Base-by-base conservation (phyloP, 1,284 basidiomycete genomes). In the Leccinum subrobustum region DNA sequence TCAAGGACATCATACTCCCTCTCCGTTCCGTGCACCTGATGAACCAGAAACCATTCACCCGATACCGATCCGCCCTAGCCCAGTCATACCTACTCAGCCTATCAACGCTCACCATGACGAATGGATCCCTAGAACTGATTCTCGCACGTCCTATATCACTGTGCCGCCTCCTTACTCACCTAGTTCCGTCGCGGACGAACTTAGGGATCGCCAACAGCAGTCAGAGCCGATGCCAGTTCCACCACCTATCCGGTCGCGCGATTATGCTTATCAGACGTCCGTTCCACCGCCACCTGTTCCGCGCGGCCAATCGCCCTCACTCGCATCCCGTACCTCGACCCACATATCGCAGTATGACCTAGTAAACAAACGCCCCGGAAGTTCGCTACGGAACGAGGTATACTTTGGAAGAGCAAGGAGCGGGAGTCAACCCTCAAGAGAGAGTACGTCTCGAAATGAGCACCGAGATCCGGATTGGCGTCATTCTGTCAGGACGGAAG, bases 111-210 rank as follows among this genome's bases (percentile, higher is more conserved):
- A 64, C 52, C 58, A 74, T 0, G 80, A 81, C 35, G 70, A 70
- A 52, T 80, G 71, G 73, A 80, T 81, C n/a, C 80, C 79, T 0
- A 70, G 65, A 48, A 73, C 74, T 5, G 69, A 75, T 54, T 62
- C 72, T 58, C 61, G 65, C 59, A 67, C 73, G 1, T 64, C 65
- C 1, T 62, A 63, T 31, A 77, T 80, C n/a, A 53, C 23, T 9
- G 37, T 81, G 1, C 79, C 77, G 20, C 73, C 77, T 0, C 78
- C 80, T 2, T 74, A 78, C 0, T 63, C 69, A 8, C 70, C 72
- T 7, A 54, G 59, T 29, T 58, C 66, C 1, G 54, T 59, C n/a
- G 61, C 54, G 1, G 53, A 54, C 0, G 70, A 72, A 18, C n/a
- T 65, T 14, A 66, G 67, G 12, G 63, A 63, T 54, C 16, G 27